Evolutionary conservation across 176 grass and related monocot species (phyloP).

Genomic region (Cenchrus fungigraminus): DNA sequence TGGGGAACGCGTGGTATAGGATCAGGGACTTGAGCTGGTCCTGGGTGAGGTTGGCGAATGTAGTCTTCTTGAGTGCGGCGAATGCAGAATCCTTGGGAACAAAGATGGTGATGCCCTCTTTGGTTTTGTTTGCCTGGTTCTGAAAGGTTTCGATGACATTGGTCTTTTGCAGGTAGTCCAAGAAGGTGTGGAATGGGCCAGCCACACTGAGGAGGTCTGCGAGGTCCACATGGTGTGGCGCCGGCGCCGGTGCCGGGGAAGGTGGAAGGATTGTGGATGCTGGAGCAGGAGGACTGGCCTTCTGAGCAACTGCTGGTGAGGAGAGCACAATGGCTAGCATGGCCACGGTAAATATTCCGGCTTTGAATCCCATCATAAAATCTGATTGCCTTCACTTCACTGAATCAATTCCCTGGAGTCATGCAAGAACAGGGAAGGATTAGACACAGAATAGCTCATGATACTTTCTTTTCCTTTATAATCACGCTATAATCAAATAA

Average conservation of each 20-base stretch:
- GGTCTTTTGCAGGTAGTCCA: constrained; percentile 74
- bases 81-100: constrained; percentile 84
- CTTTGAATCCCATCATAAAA: constrained; percentile 50
- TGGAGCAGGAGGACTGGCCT: constrained; percentile 55
- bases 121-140: constrained; percentile 78
- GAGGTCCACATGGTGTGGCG: constrained; percentile 77
- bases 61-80: constrained; percentile 56
- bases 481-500: neutral
- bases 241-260: constrained; percentile 59
- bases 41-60: constrained; percentile 75
- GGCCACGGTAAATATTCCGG: constrained; percentile 35
- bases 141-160: constrained; percentile 83
- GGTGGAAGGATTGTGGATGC: constrained; percentile 48
- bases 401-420: constrained; percentile 44
- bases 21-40: constrained; percentile 81
- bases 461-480: neutral
- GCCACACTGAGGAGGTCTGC: constrained; percentile 81
- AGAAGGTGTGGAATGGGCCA: constrained; percentile 84
- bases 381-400: constrained; percentile 36
- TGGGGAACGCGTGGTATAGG: constrained; percentile 78
- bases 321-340: constrained; percentile 57
- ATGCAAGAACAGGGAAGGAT: constrained; percentile 40
- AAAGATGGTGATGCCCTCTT: constrained; percentile 85
- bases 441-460: constrained; percentile 2
- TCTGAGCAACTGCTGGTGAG: constrained; percentile 58